phyloP scores from a whole-genome alignment of 2,329 filamentous ascomycete genomes.

The Xylariaceae sp. region DNA sequence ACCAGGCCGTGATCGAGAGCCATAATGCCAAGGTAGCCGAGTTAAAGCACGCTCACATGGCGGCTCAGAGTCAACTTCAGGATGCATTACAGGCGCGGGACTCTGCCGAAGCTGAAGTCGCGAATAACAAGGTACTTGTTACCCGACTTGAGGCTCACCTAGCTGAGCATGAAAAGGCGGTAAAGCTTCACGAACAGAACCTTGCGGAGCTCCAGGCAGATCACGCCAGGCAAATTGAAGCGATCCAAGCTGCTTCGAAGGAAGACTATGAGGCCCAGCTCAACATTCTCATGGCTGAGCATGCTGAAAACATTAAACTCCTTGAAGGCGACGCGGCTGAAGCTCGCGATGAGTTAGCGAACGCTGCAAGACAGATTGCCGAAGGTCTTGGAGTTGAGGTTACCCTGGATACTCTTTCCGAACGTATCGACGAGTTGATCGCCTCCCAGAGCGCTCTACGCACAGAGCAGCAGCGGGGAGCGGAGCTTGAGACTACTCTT shows the following conservation, averaged over 20 bases:
- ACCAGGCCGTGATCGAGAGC: constrained; percentile 66
- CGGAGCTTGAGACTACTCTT: constrained; percentile 52
- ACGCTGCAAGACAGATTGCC: constrained; percentile 59
- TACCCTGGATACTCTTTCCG: constrained; percentile 61
- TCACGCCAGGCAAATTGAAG: constrained; percentile 47
- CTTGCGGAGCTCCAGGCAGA: constrained; percentile 45
- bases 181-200: constrained; percentile 50
- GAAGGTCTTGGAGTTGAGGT: constrained; percentile 56
- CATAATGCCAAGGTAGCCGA: constrained; percentile 66
- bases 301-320: constrained; percentile 49
- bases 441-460: constrained; percentile 55
- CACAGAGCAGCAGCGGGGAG: constrained; percentile 53
- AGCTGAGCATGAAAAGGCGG: constrained; percentile 51
- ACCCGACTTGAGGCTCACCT: constrained; percentile 54
- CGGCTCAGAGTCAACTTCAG: constrained; percentile 62
- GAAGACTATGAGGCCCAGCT: constrained; percentile 54
- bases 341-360: constrained; percentile 61
- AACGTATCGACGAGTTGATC: constrained; percentile 54
- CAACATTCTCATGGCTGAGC: constrained; percentile 54
- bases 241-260: constrained; percentile 45
- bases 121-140: constrained; percentile 44
- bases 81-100: constrained; percentile 58
- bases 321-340: constrained; percentile 59
- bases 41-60: constrained; percentile 66
- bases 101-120: constrained; percentile 41